Conservation (phyloP, 2,329 filamentous ascomycete species). For the Colletotrichum coccodes region DNA sequence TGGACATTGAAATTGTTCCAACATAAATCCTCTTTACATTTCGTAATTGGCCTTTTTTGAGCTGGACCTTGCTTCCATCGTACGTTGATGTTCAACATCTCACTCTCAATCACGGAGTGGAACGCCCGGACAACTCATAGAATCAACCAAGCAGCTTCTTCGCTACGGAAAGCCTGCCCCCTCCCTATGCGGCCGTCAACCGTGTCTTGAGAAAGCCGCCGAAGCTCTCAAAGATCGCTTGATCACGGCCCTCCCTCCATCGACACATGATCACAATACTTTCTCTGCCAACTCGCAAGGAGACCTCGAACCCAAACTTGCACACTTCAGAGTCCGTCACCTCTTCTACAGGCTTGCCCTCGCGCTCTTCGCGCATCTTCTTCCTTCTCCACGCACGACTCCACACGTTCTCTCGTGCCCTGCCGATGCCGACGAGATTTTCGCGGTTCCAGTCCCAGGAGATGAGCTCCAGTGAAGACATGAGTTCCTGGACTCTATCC, state of each 20-base stretch:
- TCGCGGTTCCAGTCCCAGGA: conserved; percentile 72
- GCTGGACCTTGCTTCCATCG: too few relatives aligned
- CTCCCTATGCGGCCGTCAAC: background rate
- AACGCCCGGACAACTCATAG: too few relatives aligned
- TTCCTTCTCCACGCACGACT: conserved; percentile 76
- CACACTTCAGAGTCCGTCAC: conserved; percentile 46
- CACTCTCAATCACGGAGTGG: background rate
- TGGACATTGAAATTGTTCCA: too few relatives aligned
- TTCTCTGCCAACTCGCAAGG: conserved; percentile 51
- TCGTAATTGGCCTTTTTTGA: too few relatives aligned
- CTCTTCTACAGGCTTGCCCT: conserved; percentile 36
- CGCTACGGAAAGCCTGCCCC: background rate
- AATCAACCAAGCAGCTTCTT: background rate
- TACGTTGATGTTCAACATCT: fast-evolving
- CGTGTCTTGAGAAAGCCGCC: conserved; percentile 75
- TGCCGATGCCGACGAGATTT: conserved; percentile 66
- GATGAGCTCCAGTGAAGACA: conserved; percentile 66
- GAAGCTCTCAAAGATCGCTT: conserved; percentile 85
- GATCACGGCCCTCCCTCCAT: conserved; percentile 82
- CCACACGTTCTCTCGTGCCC: conserved; percentile 81
- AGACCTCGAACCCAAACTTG: conserved; percentile 68
- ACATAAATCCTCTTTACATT: too few relatives aligned
- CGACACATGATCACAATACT: conserved; percentile 63
- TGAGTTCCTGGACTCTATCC: conserved; percentile 50
- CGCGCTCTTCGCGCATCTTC: conserved; percentile 46